phyloP scores from a whole-genome alignment of 257 asterid genomes.

The Handroanthus guayacan region DNA sequence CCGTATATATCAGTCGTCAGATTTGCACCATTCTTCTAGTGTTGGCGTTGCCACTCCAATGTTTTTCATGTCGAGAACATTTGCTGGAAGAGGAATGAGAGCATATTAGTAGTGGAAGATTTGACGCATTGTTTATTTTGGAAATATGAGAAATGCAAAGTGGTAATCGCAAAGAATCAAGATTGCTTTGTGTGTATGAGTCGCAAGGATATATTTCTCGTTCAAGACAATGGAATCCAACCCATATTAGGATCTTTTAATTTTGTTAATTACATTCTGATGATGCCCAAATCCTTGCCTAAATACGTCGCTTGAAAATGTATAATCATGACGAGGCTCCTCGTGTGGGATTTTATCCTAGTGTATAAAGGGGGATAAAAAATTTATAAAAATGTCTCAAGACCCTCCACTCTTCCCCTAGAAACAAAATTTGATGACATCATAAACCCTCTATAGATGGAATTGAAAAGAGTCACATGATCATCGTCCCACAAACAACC shows the following conservation, averaged over 20 bases:
- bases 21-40: constrained; percentile 69
- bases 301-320: too few relatives aligned
- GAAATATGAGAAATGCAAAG: neutral
- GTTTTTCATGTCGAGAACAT: constrained; percentile 70
- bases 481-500: too few relatives aligned
- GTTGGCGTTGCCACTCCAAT: constrained; percentile 72
- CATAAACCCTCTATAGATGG: too few relatives aligned
- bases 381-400: too few relatives aligned
- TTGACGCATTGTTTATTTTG: neutral
- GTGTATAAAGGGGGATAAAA: too few relatives aligned
- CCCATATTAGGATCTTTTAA: neutral
- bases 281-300: too few relatives aligned
- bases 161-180: neutral
- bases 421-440: too few relatives aligned
- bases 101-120: neutral
- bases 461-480: too few relatives aligned
- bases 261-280: too few relatives aligned
- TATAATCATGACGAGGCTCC: too few relatives aligned
- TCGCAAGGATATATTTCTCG: neutral
- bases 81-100: constrained; percentile 53
- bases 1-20: constrained; percentile 18
- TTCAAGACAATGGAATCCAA: neutral
- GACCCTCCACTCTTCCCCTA: too few relatives aligned
- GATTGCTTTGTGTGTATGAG: neutral
- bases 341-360: too few relatives aligned